These are phyloP conservation scores for Bryoerythrophyllum caledonicum DNA, from an alignment of 225 moss, liverwort and hornwort species.

Conservation along the genomic window DNA sequence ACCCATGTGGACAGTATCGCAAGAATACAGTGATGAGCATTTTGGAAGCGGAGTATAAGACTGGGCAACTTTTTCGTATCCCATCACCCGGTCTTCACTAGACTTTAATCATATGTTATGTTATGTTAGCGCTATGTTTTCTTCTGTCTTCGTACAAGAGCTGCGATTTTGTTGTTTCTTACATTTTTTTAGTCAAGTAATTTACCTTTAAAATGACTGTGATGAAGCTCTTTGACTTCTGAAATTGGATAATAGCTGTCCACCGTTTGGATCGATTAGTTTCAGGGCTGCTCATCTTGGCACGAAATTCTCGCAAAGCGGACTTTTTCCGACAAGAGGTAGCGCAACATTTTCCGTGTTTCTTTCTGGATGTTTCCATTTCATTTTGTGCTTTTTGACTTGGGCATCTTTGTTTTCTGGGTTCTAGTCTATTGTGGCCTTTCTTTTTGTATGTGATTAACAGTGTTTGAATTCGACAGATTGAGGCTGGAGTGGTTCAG, in stretches of 20 bases:
- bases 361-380: neutral
- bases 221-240: constrained; percentile 48
- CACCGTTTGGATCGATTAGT: constrained; percentile 96
- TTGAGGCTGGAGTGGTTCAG: constrained; percentile 82
- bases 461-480: constrained; percentile 53
- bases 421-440: constrained; percentile 14
- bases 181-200: neutral
- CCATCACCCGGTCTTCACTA: constrained; percentile 23
- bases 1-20: constrained; percentile 96
- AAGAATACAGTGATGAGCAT: constrained; percentile 95
- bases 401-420: neutral
- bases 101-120: neutral
- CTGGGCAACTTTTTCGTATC: constrained; percentile 95
- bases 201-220: constrained; percentile 15
- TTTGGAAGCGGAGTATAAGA: constrained; percentile 80
- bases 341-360: constrained; percentile 8
- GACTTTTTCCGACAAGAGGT: constrained; percentile 92
- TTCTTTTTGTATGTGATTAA: constrained; percentile 6
- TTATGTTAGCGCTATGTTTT: neutral
- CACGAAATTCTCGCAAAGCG: constrained; percentile 77
- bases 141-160: constrained; percentile 4
- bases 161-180: constrained; percentile 1
- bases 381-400: constrained; percentile 2
- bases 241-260: constrained; percentile 57
- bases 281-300: constrained; percentile 91